Evolutionary conservation across 768 basidiomycete species (phyloP).

Genomic region (Leccinellum albellum): DNA sequence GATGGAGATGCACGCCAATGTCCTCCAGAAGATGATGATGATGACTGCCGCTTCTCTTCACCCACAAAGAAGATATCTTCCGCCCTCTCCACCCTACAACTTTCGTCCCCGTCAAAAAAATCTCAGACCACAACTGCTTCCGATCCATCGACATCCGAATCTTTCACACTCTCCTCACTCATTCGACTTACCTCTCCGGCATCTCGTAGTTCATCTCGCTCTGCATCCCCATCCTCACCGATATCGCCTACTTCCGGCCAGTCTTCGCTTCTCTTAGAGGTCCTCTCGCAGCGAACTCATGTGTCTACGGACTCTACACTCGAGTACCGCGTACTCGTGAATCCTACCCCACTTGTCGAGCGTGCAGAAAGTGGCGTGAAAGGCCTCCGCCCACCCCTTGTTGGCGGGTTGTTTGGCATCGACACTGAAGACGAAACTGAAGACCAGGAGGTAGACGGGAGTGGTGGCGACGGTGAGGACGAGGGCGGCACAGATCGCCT

Average conservation of each 20-base stretch:
- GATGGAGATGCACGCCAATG: slow-evolving; percentile 37
- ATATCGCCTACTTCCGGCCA: slow-evolving; percentile 31
- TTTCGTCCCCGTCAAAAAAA: slow-evolving; percentile 19
- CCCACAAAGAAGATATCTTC: slow-evolving; percentile 15
- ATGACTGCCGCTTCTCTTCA: slow-evolving; percentile 1
- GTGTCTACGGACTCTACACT: slow-evolving; percentile 64
- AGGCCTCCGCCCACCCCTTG: slow-evolving; percentile 50
- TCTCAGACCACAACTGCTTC: background rate
- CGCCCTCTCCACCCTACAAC: slow-evolving; percentile 9
- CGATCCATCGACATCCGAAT: slow-evolving; percentile 1
- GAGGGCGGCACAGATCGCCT: slow-evolving; percentile 14
- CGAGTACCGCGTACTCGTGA: slow-evolving; percentile 80
- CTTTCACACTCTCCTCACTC: slow-evolving; percentile 16
- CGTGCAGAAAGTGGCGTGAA: slow-evolving; percentile 64
- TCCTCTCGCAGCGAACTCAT: slow-evolving; percentile 64
- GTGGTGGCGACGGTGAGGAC: slow-evolving; percentile 37
- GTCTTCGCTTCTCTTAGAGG: slow-evolving; percentile 52
- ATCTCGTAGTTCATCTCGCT: slow-evolving; percentile 2
- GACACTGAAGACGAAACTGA: slow-evolving; percentile 48
- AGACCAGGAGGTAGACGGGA: slow-evolving; percentile 39
- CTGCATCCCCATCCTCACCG: slow-evolving; percentile 1
- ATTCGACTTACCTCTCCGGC: slow-evolving; percentile 4
- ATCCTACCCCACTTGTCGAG: slow-evolving; percentile 61
- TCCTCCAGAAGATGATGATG: background rate
- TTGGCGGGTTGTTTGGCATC: slow-evolving; percentile 36